A percentile compares a stretch with the other conserved stretches of the same genome.
These are phyloP conservation scores for Penstemon eatonii DNA, from an alignment of 257 asterid genomes.

Conservation along the genomic window DNA sequence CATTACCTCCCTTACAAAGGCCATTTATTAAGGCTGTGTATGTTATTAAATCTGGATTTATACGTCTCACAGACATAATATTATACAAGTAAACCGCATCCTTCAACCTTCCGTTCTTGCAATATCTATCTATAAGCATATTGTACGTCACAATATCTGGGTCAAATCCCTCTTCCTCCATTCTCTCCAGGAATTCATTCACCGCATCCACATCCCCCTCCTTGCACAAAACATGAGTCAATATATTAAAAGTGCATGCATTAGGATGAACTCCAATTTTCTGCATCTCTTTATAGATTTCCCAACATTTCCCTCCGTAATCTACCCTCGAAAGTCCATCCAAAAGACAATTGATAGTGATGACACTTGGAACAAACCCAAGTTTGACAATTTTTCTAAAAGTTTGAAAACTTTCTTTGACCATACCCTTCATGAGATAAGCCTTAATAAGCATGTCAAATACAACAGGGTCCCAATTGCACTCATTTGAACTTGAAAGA, in stretches of 20 bases:
- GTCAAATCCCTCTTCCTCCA: conserved; percentile 87
- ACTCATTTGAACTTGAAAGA: conserved; percentile 42
- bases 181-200: conserved; percentile 63
- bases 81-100: conserved; percentile 73
- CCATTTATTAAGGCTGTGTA: conserved; percentile 74
- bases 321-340: conserved; percentile 58
- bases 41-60: conserved; percentile 74
- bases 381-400: conserved; percentile 49
- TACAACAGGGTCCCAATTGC: conserved; percentile 87
- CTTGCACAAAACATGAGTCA: conserved; percentile 63
- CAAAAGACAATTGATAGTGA: conserved; percentile 60
- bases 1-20: conserved; percentile 62
- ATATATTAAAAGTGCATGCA: conserved; percentile 69
- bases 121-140: conserved; percentile 65
- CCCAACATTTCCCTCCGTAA: conserved; percentile 66
- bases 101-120: conserved; percentile 69
- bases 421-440: conserved; percentile 59
- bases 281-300: conserved; percentile 57
- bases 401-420: conserved; percentile 50
- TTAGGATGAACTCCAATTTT: conserved; percentile 65
- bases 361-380: conserved; percentile 66
- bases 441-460: conserved; percentile 92
- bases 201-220: conserved; percentile 66
- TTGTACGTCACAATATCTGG: conserved; percentile 77
- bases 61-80: conserved; percentile 62